phyloP scores from a whole-genome alignment of 257 asterid species.

The Sherardia arvensis region DNA sequence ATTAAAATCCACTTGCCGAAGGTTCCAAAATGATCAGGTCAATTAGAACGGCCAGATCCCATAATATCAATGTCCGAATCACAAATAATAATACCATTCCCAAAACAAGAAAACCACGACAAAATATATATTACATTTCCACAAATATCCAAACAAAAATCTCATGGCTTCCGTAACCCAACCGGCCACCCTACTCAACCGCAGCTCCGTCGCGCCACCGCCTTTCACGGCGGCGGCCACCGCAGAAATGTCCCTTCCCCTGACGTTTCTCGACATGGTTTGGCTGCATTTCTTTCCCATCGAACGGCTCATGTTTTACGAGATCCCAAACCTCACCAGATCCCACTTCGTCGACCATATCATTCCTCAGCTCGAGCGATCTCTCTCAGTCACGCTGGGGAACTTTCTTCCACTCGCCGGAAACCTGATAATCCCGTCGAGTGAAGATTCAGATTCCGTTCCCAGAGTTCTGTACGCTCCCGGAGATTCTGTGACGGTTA shows the following conservation, averaged over 20 bases:
- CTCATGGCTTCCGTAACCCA: neutral
- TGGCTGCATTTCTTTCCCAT: conserved; percentile 34
- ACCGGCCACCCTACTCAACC: conserved; percentile 15
- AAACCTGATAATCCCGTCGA: conserved; percentile 18
- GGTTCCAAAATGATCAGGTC: neutral
- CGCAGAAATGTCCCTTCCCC: conserved; percentile 21
- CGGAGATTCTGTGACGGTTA: conserved; percentile 34
- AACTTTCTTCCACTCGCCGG: conserved; percentile 40
- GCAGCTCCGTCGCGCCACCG: conserved; percentile 26
- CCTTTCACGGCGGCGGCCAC: conserved; percentile 7
- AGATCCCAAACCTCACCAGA: conserved; percentile 16
- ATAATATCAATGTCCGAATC: too few relatives aligned
- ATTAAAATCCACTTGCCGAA: too few relatives aligned
- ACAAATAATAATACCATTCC: too few relatives aligned
- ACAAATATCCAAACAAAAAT: neutral
- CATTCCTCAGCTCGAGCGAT: conserved; percentile 36
- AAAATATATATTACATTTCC: too few relatives aligned
- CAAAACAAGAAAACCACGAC: too few relatives aligned
- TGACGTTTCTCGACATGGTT: conserved; percentile 28
- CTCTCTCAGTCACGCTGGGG: conserved; percentile 36
- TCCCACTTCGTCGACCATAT: conserved; percentile 21
- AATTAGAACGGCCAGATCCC: neutral
- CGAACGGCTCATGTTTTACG: conserved; percentile 37
- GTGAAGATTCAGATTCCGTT: neutral
- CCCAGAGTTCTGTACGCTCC: conserved; percentile 23